Evolutionary conservation across 108 stramenopile genomes (phyloP), one percentile per base, ranked within the genome.

Genomic region (Cylindrotheca closterium): DNA sequence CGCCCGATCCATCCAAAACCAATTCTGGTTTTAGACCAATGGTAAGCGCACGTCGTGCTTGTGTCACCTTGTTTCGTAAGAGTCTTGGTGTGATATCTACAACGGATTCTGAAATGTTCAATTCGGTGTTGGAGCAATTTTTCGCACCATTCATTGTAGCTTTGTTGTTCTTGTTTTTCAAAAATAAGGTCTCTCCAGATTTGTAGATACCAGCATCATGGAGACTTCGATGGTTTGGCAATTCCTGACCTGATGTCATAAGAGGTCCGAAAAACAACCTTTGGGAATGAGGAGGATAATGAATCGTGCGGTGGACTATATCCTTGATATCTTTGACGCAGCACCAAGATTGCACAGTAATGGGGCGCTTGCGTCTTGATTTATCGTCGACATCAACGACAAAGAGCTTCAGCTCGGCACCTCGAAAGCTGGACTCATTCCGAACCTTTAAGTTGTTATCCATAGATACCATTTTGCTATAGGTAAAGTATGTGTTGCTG

Each of bases 1-100:
- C 99, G 18, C 98, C 98, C 2, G 93, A 91, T 30, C 99, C 97
- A 63, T 98, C 98, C 21, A 95, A 60, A 8, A 95, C 78, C 30
- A 97, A 81, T n/a, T 77, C 79, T 1, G 98, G 98, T 63, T 92
- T 91, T 51, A 86, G 70, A 8, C 90, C 90, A 31, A 94, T 37
- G 0, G 83, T 72, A 24, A 94, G 57, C 0, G 82, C 93, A 21
- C 85, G 59, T 21, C 88, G 68, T 21, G 85, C 78, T 46, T 87
- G 69, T 49, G 86, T 79, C 4, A 94, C 77, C 0, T 86, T 46
- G 18, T 75, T 37, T 4, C 79, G 82, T 7, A 94, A 62, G 10
- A 65, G 37, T 58, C 73, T 83, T 31, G 86, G 84, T 4, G 86
- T 77, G 30, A 75, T 54, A 62, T 87, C 85, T 3, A 88, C 47